Evolutionary conservation across 2,329 filamentous ascomycete genomes (phyloP), one percentile per base, ranked within the genome.

Genomic region (Harringtonia lauricola): DNA sequence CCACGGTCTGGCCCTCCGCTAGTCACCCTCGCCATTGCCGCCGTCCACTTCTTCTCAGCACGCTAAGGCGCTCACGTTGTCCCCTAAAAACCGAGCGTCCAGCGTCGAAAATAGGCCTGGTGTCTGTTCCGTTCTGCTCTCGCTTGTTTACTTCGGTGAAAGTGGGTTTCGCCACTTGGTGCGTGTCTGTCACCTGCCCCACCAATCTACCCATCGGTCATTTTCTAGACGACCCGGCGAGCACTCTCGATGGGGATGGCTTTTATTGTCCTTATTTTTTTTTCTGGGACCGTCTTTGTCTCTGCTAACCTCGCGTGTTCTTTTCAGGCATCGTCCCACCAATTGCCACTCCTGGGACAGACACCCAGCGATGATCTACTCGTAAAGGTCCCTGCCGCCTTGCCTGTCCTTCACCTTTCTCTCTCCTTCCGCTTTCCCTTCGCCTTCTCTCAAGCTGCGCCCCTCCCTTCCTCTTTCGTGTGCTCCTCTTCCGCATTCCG

Each of bases 101-200:
- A 45, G 30, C 43, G 40, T 26, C 24, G n/a, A 26, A 10, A 26
- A 26, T 26, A 26, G 46, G 46, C 41, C 42, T 39, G 36, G 41
- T 40, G 40, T 44, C 48, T 22, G 24, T 42, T 31, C 42, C 43
- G 42, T 37, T 42, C 36, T 45, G 36, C 36, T 41, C 37, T 36
- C 33, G 46, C 46, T 47, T 51, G 45, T 46, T 46, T 47, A 49
- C 45, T 44, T 43, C 45, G 36, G 35, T 42, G 41, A 45, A 46
- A 47, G 47, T 51, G 48, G 49, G 43, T 50, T 48, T 51, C 34
- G 49, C 49, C 49, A 51, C 49, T 51, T 39, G 30, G 44, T 42
- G 39, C 29, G 37, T 42, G 29, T 42, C 43, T 42, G 48, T 50
- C 49, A 51, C 47, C 48, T 50, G 47, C 49, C 49, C 49, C 49